Conservation (phyloP, 75 land plant genomes). For the Selaginella moellendorffii region DNA sequence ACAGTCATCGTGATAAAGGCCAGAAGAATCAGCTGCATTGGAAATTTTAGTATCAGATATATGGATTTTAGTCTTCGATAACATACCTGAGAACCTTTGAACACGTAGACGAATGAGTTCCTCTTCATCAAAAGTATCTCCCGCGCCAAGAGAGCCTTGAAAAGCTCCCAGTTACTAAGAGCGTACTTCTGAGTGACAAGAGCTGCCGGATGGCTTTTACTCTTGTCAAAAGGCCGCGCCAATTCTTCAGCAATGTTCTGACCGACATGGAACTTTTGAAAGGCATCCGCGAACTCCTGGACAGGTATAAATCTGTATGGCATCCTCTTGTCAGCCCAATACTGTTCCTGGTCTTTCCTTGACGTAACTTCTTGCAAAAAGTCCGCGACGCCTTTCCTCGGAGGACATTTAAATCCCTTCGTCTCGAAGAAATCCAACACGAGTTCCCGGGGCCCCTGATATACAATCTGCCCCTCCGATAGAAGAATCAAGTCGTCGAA, state of each 20-base stretch:
- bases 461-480: conserved; percentile 31
- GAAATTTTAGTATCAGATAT: background rate
- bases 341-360: conserved; percentile 74
- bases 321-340: conserved; percentile 41
- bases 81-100: conserved; percentile 38
- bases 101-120: conserved; percentile 47
- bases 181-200: conserved; percentile 38
- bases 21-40: conserved; percentile 25
- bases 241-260: conserved; percentile 11
- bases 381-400: conserved; percentile 35
- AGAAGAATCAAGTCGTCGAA: conserved; percentile 33
- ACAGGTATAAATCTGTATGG: conserved; percentile 48
- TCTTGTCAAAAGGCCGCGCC: conserved; percentile 48
- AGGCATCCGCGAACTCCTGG: conserved; percentile 57
- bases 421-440: conserved; percentile 23
- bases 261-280: conserved; percentile 51
- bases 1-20: conserved; percentile 29
- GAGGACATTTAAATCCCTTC: conserved; percentile 44
- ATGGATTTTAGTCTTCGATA: no score
- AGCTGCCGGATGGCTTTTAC: conserved; percentile 56
- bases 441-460: conserved; percentile 24
- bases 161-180: conserved; percentile 35
- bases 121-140: conserved; percentile 53
- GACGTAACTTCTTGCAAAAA: conserved; percentile 65
- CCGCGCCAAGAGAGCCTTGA: conserved; percentile 39